Evolutionary conservation across 208 protist species (phyloP), one percentile per base, ranked within the genome.

Genomic region (Angomonas ambiguus): DNA sequence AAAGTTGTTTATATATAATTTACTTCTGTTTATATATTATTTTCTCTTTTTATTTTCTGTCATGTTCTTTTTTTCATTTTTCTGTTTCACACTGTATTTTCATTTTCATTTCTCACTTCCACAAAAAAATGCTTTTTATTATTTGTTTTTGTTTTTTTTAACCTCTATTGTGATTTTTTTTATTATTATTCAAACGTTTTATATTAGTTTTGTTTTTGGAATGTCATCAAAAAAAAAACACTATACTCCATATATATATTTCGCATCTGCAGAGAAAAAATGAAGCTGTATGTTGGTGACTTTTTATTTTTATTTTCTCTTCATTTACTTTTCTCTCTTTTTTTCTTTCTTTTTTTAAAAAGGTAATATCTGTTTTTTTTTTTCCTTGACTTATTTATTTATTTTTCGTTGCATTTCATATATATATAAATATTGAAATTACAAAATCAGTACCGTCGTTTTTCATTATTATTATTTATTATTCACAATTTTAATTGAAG

Each of bases 321-420:
- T 60, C 34, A 22, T 55, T 30, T 55, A 20, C 59, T 59, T 22
- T 60, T 60, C 30, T 61, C 27, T 45, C 59, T 42, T 28, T 61
- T 61, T 30, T 67, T 41, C 4, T 42, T 55, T 63, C 30, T 13
- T 57, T 41, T 55, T 56, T 64, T 48, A 57, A 28, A 20, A 57
- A 31, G 24, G 11, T 20, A 57, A 20, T 1, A 1, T 55, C 55
- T 20, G 55, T 56, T 53, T 45, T 45, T 45, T 45, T 16, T 45
- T 16, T 8, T 45, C 16, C 16, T 45, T n/a, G 16, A 45, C 8
- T 45, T 45, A 16, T n/a, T n/a, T 45, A 13, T 65, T 76, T 38
- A 61, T 63, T 62, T 56, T 64, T 77, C 31, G 24, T 70, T 70
- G 53, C 53, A 16, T 38, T 62, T 62, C 33, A 42, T 18, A 28